Evolutionary conservation across 1,284 basidiomycete genomes (phyloP), one percentile per base, ranked within the genome.

Genomic region (Paramarasmius palmivorus): DNA sequence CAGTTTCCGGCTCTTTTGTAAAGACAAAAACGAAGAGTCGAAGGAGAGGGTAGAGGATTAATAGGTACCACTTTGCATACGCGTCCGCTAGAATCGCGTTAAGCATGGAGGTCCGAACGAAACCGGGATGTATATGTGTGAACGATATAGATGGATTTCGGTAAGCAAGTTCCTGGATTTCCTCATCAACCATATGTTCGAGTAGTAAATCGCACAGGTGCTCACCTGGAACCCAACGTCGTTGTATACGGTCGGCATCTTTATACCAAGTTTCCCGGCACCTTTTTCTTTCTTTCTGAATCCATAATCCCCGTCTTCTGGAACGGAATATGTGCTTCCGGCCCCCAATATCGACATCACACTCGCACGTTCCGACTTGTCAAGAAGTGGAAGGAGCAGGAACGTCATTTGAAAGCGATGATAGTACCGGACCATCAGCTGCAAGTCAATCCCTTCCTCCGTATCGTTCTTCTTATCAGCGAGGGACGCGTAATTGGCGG

Each of bases 41-140:
- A n/a, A 23, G 12, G 7, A 52, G 39, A 10, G 47, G 38, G 25
- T 29, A 44, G 4, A 58, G 15, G n/a, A 41, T 4, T 32, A 32
- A 12, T 12, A 12, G 6, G 12, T 32, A 32, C 29, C 29, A 32
- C 29, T 32, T 32, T 32, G 29, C 29, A 34, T 36, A 40, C 38
- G 44, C 34, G 37, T 17, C 10, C 41, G 29, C 17, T 42, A 50
- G 41, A 4, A 20, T n/a, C 3, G n/a, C 17, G 10, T 38, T 29
- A 49, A 60, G 50, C 51, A 58, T 55, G 7, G 55, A 52, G 2
- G 57, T 53, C 20, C 39, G 26, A 5, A 58, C 57, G 29, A 22
- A n/a, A 22, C 57, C 57, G 2, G 57, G 57, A 22, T 41, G 41
- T 4, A 39, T 17, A 44, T 58, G 49, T 1, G 54, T 46, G 38